phyloP scores from a whole-genome alignment of 768 basidiomycete species.

The Lentinula detonsa region DNA sequence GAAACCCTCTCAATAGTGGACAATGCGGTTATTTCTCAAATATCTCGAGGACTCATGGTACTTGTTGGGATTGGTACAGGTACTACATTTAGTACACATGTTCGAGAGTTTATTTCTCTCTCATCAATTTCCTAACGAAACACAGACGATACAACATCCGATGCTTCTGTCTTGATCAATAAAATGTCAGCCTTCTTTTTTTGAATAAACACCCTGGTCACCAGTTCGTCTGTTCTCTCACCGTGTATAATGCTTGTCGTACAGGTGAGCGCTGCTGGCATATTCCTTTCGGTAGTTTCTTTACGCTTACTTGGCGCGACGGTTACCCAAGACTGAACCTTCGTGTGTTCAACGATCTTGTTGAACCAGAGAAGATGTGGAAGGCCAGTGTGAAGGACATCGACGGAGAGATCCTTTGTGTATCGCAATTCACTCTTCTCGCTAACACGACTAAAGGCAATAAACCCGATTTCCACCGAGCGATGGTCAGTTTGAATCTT shows the following conservation, averaged over 20 bases:
- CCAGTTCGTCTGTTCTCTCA: not conserved
- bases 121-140: conserved; percentile 13
- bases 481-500: conserved; percentile 58
- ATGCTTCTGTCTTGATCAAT: conserved; percentile 66
- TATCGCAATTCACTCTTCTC: conserved; percentile 90
- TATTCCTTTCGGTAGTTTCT: conserved; percentile 3
- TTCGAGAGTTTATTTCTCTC: not conserved
- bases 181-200: conserved; percentile 59
- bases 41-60: conserved; percentile 83
- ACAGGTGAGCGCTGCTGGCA: not conserved
- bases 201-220: not conserved
- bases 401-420: conserved; percentile 86
- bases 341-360: conserved; percentile 62
- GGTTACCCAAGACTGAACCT: conserved; percentile 50
- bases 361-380: conserved; percentile 66
- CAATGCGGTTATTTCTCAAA: conserved; percentile 70
- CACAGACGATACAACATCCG: conserved; percentile 75
- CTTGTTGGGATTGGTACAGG: conserved; percentile 85
- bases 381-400: conserved; percentile 84
- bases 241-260: not conserved
- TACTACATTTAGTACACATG: conserved; percentile 22
- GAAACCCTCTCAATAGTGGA: conserved; percentile 51
- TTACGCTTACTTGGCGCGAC: not conserved
- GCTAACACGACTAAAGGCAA: conserved; percentile 84
- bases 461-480: conserved; percentile 89